Evolutionary conservation across 371 early-diverging fungal genomes (phyloP), one percentile per base, ranked within the genome.

Genomic region (Neoconidiobolus thromboides): DNA sequence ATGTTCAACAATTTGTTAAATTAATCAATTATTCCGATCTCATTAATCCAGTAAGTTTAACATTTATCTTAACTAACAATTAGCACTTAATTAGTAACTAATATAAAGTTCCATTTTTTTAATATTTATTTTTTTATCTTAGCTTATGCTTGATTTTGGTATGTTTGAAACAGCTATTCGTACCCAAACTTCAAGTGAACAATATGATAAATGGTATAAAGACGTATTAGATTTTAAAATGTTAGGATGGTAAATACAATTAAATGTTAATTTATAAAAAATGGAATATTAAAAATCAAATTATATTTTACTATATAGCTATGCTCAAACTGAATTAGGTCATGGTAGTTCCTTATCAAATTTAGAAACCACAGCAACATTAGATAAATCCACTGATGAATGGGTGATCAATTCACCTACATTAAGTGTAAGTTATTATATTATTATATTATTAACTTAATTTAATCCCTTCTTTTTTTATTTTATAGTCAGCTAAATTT

Each of bases 331-430:
- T 0, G 74, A 72, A 40, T 46, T 65, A 38, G 65, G 65, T 0
- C 61, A 65, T 61, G 58, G 66, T 36, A 83, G 84, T 40, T 85
- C 85, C 58, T 73, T 89, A 36, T 72, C 76, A 57, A 81, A 82
- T 0, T 74, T 89, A 36, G 88, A 88, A 66, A 89, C 90, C 1
- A 87, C 86, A 0, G 87, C 88, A 38, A 87, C 86, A 1, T 83
- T 73, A 52, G 70, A 82, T 46, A 74, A 74, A 12, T 76, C 76
- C 62, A 73, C 80, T 2, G 82, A 84, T 61, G 78, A 86, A 65
- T 87, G 76, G 64, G 80, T 85, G 52, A 79, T 89, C 58, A 75
- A 89, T 68, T 78, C 83, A n/a, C 88, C 87, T n/a, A 76, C 71
- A 14, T 67, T 82, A 46, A 71, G 73, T 1, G 60, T 76, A 38